A percentile compares a stretch with the other conserved stretches of the same genome.
Conservation (phyloP, 371 early-diverging fungal species). For the Apophysomyces variabilis region DNA sequence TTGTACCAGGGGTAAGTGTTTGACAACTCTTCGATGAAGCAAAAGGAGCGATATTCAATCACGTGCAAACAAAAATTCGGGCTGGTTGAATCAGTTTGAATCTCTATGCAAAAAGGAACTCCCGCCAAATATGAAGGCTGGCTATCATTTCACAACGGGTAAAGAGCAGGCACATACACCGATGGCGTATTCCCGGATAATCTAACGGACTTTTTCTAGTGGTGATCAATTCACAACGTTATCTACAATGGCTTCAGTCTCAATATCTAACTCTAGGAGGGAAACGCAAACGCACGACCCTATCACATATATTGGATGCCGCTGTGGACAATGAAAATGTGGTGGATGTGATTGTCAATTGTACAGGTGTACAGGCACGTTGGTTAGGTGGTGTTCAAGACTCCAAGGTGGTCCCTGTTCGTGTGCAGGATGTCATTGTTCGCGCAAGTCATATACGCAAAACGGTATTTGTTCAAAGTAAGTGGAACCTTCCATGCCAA, state of each 20-base stretch:
- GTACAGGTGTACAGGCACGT: slow-evolving; percentile 66
- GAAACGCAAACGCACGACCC: slow-evolving; percentile 32
- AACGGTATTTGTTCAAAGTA: slow-evolving; percentile 46
- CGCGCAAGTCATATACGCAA: slow-evolving; percentile 65
- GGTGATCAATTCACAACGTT: slow-evolving; percentile 58
- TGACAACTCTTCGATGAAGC: neutral
- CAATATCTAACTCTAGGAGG: slow-evolving; percentile 65
- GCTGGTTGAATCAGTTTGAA: slow-evolving; percentile 22
- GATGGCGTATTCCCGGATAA: neutral
- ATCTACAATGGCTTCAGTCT: slow-evolving; percentile 63
- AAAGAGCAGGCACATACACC: neutral
- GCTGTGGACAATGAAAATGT: slow-evolving; percentile 19
- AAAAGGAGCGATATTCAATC: neutral
- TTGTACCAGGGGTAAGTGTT: slow-evolving; percentile 53
- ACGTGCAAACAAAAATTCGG: no score
- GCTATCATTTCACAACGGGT: slow-evolving; percentile 59
- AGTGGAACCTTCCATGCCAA: neutral
- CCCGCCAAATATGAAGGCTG: slow-evolving; percentile 35
- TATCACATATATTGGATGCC: slow-evolving; percentile 55
- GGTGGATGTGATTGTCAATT: slow-evolving; percentile 68
- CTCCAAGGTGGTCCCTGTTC: slow-evolving; percentile 55
- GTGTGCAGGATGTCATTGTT: slow-evolving; percentile 73
- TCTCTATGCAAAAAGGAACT: slow-evolving; percentile 37
- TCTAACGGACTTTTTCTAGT: slow-evolving; percentile 21
- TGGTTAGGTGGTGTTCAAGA: slow-evolving; percentile 63